Percentiles rank a stretch among this genome's conserved stretches.
These are phyloP conservation scores for Fusarium hainanense DNA, from an alignment of 2,329 filamentous ascomycete species.

Conservation along the genomic window DNA sequence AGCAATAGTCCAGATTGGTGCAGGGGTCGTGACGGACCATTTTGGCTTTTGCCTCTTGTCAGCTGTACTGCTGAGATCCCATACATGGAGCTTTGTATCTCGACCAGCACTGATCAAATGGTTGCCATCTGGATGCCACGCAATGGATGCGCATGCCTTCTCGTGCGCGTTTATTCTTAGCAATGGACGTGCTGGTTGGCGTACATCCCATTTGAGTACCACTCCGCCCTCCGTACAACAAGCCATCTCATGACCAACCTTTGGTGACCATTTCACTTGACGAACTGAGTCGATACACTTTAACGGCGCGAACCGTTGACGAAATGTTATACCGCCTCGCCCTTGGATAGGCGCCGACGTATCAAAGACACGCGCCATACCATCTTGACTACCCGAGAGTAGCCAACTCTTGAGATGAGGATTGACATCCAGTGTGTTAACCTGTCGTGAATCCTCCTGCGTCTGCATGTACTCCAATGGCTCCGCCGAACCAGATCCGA, in stretches of 20 bases:
- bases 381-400: constrained; percentile 72
- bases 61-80: constrained; percentile 70
- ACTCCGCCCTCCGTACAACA: constrained; percentile 72
- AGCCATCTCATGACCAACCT: constrained; percentile 70
- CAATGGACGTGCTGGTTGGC: constrained; percentile 64
- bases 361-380: constrained; percentile 71
- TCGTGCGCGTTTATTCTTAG: constrained; percentile 71
- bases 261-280: constrained; percentile 74
- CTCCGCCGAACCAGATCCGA: constrained; percentile 57
- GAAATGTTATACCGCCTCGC: constrained; percentile 63
- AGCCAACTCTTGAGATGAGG: constrained; percentile 68
- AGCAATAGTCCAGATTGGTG: constrained; percentile 67
- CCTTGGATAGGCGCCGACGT: constrained; percentile 61
- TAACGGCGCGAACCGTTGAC: constrained; percentile 56
- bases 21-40: constrained; percentile 70
- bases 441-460: constrained; percentile 70
- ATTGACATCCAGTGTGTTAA: constrained; percentile 72
- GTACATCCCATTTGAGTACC: constrained; percentile 72
- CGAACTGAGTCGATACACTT: constrained; percentile 60
- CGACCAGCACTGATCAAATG: constrained; percentile 72
- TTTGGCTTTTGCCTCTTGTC: constrained; percentile 74
- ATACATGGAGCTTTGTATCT: constrained; percentile 72
- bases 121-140: constrained; percentile 76
- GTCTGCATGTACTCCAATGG: constrained; percentile 67
- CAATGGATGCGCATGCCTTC: constrained; percentile 67